These are phyloP conservation scores for Pichia paraexigua DNA, from an alignment of 805 yeast genomes.

Conservation along the genomic window DNA sequence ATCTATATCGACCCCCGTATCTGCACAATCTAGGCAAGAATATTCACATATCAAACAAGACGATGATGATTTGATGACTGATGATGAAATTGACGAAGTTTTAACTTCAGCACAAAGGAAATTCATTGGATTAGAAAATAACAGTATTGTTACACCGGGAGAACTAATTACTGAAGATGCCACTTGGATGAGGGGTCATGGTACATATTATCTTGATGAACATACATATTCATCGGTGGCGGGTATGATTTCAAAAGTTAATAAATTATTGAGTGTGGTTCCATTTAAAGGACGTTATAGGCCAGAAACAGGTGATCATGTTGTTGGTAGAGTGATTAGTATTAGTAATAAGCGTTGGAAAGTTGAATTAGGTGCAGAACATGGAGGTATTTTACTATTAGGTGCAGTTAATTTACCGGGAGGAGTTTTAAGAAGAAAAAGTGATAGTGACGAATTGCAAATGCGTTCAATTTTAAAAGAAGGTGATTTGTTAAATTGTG, in stretches of 20 bases:
- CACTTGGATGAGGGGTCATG: constrained; percentile 98
- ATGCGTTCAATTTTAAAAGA: constrained; percentile 93
- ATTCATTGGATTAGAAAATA: constrained; percentile 4
- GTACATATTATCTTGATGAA: constrained; percentile 74
- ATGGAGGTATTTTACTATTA: constrained; percentile 83
- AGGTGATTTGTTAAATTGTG: constrained; percentile 93
- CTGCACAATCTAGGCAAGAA: background rate
- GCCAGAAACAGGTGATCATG: constrained; percentile 95
- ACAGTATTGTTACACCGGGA: constrained; percentile 79
- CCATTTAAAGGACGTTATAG: constrained; percentile 83
- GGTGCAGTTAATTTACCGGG: constrained; percentile 98
- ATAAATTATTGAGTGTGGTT: constrained; percentile 73
- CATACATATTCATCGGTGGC: constrained; percentile 86
- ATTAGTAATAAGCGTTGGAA: constrained; percentile 94
- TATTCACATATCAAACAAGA: constrained; percentile 11
- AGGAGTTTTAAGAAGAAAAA: constrained; percentile 87
- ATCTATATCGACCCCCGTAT: constrained; percentile 20
- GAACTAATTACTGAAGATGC: constrained; percentile 94
- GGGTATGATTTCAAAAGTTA: constrained; percentile 80
- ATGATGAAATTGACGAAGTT: constrained; percentile 12
- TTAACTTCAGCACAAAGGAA: constrained; percentile 6
- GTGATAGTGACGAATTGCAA: constrained; percentile 91
- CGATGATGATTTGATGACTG: constrained; percentile 19
- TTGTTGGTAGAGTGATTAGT: constrained; percentile 88
- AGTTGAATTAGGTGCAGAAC: constrained; percentile 93